Conservation (phyloP, 1,284 basidiomycete genomes). For the Apiotrichum mycotoxinovorans region DNA sequence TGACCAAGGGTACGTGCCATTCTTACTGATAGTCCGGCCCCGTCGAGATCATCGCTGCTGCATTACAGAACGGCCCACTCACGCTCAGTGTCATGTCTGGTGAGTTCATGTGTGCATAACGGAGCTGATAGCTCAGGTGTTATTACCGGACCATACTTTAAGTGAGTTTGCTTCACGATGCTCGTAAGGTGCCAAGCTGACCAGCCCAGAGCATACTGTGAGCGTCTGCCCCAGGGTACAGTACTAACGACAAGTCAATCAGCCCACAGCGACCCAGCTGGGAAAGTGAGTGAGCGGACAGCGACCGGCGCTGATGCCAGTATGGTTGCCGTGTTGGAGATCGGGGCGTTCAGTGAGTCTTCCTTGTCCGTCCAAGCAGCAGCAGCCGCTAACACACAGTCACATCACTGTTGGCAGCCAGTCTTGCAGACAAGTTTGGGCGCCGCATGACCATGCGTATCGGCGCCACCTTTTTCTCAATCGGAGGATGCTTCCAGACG, state of each 20-base stretch:
- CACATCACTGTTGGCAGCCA: slow-evolving; percentile 84
- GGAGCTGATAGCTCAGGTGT: slow-evolving; percentile 58
- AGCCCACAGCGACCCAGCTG: slow-evolving; percentile 60
- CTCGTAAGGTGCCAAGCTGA: slow-evolving; percentile 1
- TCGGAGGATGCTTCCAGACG: slow-evolving; percentile 87
- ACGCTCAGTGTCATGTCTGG: slow-evolving; percentile 45
- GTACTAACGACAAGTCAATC: slow-evolving; percentile 54
- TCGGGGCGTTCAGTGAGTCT: slow-evolving; percentile 79
- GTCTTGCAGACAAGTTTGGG: slow-evolving; percentile 80
- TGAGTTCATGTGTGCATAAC: slow-evolving; percentile 15
- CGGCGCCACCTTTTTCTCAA: slow-evolving; percentile 80
- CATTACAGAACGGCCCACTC: background rate
- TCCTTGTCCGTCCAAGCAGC: background rate
- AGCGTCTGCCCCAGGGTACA: background rate
- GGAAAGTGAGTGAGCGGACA: slow-evolving; percentile 43
- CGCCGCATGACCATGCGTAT: slow-evolving; percentile 80
- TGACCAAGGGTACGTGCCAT: slow-evolving; percentile 74
- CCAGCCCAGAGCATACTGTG: slow-evolving; percentile 30
- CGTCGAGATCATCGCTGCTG: no score
- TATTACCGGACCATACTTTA: slow-evolving; percentile 90
- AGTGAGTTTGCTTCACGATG: slow-evolving; percentile 31
- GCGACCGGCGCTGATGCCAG: slow-evolving; percentile 48
- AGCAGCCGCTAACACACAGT: slow-evolving; percentile 52
- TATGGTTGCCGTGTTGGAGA: slow-evolving; percentile 88
- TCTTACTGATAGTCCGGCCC: background rate